These are phyloP conservation scores for Coemansia sp. DNA, from an alignment of 192 early-diverging fungal species.

Conservation along the genomic window DNA sequence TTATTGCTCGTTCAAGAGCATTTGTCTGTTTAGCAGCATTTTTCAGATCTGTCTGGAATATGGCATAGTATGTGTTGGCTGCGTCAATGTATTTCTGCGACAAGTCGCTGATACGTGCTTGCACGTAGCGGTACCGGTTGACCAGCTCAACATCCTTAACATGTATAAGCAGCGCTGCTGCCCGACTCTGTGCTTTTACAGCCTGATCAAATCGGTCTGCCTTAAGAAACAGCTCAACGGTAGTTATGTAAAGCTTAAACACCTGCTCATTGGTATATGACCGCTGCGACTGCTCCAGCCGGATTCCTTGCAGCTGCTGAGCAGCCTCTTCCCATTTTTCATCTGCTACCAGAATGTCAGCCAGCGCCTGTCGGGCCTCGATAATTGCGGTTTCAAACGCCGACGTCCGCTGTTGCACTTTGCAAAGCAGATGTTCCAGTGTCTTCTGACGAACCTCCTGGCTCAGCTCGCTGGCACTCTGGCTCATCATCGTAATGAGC, in stretches of 20 bases:
- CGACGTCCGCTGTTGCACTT: conserved; percentile 72
- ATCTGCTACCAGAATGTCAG: conserved; percentile 66
- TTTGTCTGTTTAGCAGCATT: conserved; percentile 60
- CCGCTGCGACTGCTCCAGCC: conserved; percentile 87
- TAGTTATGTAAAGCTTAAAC: conserved; percentile 78
- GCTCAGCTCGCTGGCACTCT: conserved; percentile 37
- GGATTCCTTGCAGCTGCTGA: conserved; percentile 78
- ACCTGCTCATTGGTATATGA: conserved; percentile 63
- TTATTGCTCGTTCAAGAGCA: conserved; percentile 72
- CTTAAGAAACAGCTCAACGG: conserved; percentile 80
- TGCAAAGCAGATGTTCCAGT: conserved; percentile 65
- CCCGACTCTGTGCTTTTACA: conserved; percentile 81
- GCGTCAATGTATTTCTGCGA: conserved; percentile 85
- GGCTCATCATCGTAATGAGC: conserved; percentile 62
- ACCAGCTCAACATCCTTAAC: conserved; percentile 54
- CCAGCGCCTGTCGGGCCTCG: conserved; percentile 69
- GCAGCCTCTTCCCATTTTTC: conserved; percentile 86
- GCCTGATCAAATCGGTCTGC: conserved; percentile 80
- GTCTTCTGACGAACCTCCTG: conserved; percentile 55
- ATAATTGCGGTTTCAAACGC: conserved; percentile 68
- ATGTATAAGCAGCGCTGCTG: conserved; percentile 62
- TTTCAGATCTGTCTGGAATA: conserved; percentile 69
- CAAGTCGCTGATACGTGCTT: conserved; percentile 81
- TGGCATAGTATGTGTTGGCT: conserved; percentile 77
- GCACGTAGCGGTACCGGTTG: conserved; percentile 73